These are phyloP conservation scores for Phytophthora kernoviae DNA, from an alignment of 352 stramenopile genomes.

Conservation along the genomic window DNA sequence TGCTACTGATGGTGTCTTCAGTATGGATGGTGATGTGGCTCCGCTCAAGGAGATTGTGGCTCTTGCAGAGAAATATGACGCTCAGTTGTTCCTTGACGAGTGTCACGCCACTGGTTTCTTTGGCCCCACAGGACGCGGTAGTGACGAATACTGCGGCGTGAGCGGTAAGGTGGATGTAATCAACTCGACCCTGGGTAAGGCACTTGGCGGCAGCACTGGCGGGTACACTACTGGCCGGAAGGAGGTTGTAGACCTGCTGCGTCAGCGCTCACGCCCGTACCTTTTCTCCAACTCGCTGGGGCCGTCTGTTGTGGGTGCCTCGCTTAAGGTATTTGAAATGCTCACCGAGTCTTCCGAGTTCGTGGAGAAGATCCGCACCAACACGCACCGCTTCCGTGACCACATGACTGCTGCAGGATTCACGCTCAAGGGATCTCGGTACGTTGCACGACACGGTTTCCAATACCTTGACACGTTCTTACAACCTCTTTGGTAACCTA, in stretches of 20 bases:
- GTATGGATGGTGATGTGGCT: constrained; percentile 95
- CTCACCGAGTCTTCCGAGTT: constrained; percentile 86
- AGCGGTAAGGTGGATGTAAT: constrained; percentile 92
- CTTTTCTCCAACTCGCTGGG: constrained; percentile 94
- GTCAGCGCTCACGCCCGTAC: constrained; percentile 92
- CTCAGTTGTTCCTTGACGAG: constrained; percentile 94
- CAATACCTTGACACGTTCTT: background rate
- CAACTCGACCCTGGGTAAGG: constrained; percentile 95
- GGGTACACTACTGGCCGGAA: constrained; percentile 92
- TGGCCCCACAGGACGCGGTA: constrained; percentile 90
- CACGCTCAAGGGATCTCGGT: constrained; percentile 85
- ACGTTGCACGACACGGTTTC: constrained; percentile 10
- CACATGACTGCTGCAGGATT: constrained; percentile 91
- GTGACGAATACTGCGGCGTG: constrained; percentile 92
- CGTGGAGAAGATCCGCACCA: constrained; percentile 87
- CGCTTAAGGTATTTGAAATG: constrained; percentile 94
- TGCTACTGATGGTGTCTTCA: constrained; percentile 95
- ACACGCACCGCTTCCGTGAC: constrained; percentile 93
- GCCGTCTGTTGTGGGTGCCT: constrained; percentile 93
- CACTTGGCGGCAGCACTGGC: constrained; percentile 91
- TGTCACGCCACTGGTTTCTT: constrained; percentile 96
- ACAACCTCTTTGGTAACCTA: constrained; percentile 10
- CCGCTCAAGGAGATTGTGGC: constrained; percentile 90
- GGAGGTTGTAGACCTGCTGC: constrained; percentile 92
- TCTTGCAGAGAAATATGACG: constrained; percentile 92